Percentiles rank a stretch among this genome's conserved stretches.
Evolutionary conservation across 1,139 yeast species (phyloP).

Genomic region (Pichia norvegensis): DNA sequence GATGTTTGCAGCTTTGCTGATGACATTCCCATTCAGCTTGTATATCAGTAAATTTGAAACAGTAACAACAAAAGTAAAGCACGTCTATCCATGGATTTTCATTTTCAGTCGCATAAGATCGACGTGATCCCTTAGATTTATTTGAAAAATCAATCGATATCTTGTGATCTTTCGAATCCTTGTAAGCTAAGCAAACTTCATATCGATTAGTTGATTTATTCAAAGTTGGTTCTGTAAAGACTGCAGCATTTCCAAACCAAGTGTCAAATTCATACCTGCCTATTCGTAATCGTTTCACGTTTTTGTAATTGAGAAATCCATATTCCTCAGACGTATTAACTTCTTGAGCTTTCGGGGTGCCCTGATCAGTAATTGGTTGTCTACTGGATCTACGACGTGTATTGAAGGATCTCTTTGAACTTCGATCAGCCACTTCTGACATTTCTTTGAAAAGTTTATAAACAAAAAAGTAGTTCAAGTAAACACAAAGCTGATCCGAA

Average conservation of each 20-base stretch:
- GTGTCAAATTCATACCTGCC: conserved; percentile 63
- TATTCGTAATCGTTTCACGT: conserved; percentile 55
- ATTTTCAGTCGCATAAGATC: background rate
- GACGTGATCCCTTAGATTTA: too few species aligned
- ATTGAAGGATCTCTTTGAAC: background rate
- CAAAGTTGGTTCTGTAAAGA: conserved; percentile 33
- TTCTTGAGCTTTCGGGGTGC: background rate
- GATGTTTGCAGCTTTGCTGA: conserved; percentile 37
- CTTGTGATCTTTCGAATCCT: background rate
- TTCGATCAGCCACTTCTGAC: background rate
- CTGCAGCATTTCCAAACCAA: conserved; percentile 83
- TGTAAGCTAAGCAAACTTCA: background rate
- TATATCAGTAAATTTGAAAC: conserved; percentile 68
- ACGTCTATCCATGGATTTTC: conserved; percentile 45
- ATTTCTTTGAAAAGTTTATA: background rate
- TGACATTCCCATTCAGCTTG: conserved; percentile 17
- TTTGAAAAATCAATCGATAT: too few species aligned
- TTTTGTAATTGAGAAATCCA: conserved; percentile 53
- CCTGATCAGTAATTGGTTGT: background rate
- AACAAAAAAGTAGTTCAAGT: too few species aligned
- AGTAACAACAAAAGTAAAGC: conserved; percentile 66
- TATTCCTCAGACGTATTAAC: conserved; percentile 33
- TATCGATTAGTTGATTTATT: background rate
- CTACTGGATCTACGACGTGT: background rate
- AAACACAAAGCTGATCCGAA: too few species aligned